Evolutionary conservation across 768 basidiomycete genomes (phyloP), one percentile per base, ranked within the genome.

Genomic region (Pleurotus platypus): DNA sequence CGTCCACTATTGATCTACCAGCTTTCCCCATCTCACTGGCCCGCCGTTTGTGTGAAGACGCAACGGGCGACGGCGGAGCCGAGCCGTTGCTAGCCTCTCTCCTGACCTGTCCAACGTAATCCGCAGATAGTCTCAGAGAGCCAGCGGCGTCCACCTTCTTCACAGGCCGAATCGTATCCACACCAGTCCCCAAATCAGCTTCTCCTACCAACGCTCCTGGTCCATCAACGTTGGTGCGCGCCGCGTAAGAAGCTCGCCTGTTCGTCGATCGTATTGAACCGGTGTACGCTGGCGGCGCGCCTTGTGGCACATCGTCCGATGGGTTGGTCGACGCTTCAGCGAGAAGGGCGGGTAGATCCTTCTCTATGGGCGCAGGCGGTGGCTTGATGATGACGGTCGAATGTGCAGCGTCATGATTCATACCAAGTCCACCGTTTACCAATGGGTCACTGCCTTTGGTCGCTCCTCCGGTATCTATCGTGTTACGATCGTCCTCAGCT

Each of bases 121-220:
- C 94, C 8, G 84, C 80, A 0, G 92, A 93, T 16, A 90, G 69
- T 59, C 86, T 77, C 12, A 93, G 72, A 4, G 92, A 94, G 3
- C 87, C 85, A 9, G 79, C 77, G 4, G 87, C 80, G 67, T 97
- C 94, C 27, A 96, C 86, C 65, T 91, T 92, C 80, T 95, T 96
- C 60, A 96, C 86, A 0, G 95, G 94, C 53, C 94, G 82, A 64
- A 98, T 92, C 1, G 95, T 98, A 64, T 91, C 92, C 46, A 90
- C 78, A 39, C 93, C 93, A 53, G 78, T 89, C 15, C 92, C 93
- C n/a, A 95, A 67, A 70, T 95, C 94, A 9, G 86, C 92, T 63
- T 87, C 86, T 43, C 81, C 81, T 63, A 94, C 73, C 6, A 93
- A 75, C 0, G 91, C 93, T 9, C 94, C 93, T 12, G 78, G 64